Conservation (phyloP, 257 asterid genomes). For the Catharanthus roseus region DNA sequence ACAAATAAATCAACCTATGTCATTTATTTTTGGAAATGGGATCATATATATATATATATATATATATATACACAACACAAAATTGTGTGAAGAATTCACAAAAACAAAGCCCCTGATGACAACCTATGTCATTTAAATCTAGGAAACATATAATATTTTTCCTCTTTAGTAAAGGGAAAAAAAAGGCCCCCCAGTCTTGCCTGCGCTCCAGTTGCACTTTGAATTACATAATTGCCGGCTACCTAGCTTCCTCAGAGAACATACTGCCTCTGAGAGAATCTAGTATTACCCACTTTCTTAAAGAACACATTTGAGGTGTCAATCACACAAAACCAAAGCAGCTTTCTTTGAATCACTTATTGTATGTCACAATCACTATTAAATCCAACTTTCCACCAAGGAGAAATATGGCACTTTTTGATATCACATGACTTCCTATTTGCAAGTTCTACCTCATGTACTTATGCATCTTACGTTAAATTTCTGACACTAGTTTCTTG, state of each 20-base stretch:
- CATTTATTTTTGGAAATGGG: too few relatives aligned
- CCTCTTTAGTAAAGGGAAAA: too few relatives aligned
- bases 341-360: not conserved
- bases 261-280: not conserved
- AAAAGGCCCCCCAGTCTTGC: not conserved
- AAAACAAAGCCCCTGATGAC: too few relatives aligned
- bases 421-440: not conserved
- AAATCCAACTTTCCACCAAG: not conserved
- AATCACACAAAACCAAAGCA: not conserved
- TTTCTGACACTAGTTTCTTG: too few relatives aligned
- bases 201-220: not conserved
- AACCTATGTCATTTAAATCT: too few relatives aligned
- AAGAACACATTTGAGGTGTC: not conserved
- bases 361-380: not conserved
- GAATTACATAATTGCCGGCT: not conserved
- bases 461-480: too few relatives aligned
- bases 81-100: too few relatives aligned
- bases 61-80: too few relatives aligned
- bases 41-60: too few relatives aligned
- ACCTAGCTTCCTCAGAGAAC: not conserved
- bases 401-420: not conserved
- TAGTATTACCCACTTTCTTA: not conserved
- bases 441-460: too few relatives aligned
- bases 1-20: not conserved
- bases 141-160: not conserved